Percentiles rank a stretch among this genome's conserved stretches.
Evolutionary conservation across 768 basidiomycete species (phyloP).

Genomic region (Agrocybe praecox): DNA sequence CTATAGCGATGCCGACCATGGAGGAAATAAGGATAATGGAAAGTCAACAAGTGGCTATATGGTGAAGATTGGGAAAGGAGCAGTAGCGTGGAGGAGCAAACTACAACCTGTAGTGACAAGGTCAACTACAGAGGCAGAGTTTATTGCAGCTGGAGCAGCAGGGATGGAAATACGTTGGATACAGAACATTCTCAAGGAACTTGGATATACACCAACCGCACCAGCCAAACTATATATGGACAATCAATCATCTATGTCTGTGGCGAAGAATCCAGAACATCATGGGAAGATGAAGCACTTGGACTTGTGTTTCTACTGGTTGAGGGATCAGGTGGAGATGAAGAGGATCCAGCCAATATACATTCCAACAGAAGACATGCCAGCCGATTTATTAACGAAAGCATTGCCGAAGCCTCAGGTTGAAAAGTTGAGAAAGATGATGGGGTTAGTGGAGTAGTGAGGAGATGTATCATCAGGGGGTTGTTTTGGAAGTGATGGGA

Average conservation of each 20-base stretch:
- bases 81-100: conserved; percentile 37
- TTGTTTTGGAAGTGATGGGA: too few species aligned
- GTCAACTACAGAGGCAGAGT: too few species aligned
- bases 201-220: conserved; percentile 16
- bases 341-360: too few species aligned
- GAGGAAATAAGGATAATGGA: conserved; percentile 25
- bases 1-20: conserved; percentile 31
- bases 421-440: too few species aligned
- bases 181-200: conserved; percentile 27
- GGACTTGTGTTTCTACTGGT: neutral
- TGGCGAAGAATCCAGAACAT: conserved; percentile 37
- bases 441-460: too few species aligned
- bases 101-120: conserved; percentile 39
- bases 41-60: conserved; percentile 39
- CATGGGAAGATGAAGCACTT: conserved; percentile 19
- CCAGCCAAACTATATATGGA: conserved; percentile 32
- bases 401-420: too few species aligned
- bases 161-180: conserved; percentile 36
- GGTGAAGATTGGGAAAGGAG: conserved; percentile 33
- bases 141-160: conserved; percentile 28
- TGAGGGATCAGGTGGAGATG: neutral
- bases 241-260: conserved; percentile 36
- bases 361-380: too few species aligned
- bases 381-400: too few species aligned
- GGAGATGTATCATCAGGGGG: too few species aligned